A percentile compares a stretch with the other conserved stretches of the same genome.
These are phyloP conservation scores for Aechmea fasciata DNA, from an alignment of 176 grass and related monocot genomes.

Conservation along the genomic window DNA sequence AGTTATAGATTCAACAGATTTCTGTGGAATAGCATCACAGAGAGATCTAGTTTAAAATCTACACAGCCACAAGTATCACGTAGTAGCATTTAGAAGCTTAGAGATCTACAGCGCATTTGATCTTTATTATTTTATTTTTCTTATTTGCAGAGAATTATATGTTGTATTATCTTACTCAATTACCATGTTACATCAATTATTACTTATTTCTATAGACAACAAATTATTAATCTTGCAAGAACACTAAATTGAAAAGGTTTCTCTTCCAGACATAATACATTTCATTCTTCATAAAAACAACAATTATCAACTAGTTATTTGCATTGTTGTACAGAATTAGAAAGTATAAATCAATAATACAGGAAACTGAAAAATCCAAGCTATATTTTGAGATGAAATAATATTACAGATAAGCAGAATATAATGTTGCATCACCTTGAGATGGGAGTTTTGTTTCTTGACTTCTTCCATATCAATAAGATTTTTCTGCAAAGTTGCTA, in stretches of 20 bases:
- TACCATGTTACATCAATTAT: too few relatives aligned
- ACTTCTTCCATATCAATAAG: slow-evolving; percentile 45
- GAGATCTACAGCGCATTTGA: too few relatives aligned
- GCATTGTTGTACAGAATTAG: neutral
- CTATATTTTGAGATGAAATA: neutral
- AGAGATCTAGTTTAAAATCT: neutral
- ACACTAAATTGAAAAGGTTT: neutral
- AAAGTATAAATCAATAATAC: neutral
- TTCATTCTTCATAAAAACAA: neutral
- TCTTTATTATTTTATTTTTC: too few relatives aligned
- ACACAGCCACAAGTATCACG: neutral
- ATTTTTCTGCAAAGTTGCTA: slow-evolving; percentile 40
- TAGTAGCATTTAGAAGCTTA: neutral
- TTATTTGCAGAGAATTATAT: too few relatives aligned
- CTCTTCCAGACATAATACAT: neutral
- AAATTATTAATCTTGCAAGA: too few relatives aligned
- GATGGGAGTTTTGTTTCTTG: slow-evolving; percentile 56
- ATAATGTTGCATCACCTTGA: slow-evolving; percentile 50
- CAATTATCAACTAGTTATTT: neutral
- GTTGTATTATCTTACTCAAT: too few relatives aligned
- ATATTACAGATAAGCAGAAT: slow-evolving; percentile 3
- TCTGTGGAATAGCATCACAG: slow-evolving; percentile 29
- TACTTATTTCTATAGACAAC: too few relatives aligned
- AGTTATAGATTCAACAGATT: slow-evolving; percentile 59
- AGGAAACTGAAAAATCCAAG: too few relatives aligned